Evolutionary conservation across 2,329 filamentous ascomycete species (phyloP).

Genomic region (Pyrenophora graminea): DNA sequence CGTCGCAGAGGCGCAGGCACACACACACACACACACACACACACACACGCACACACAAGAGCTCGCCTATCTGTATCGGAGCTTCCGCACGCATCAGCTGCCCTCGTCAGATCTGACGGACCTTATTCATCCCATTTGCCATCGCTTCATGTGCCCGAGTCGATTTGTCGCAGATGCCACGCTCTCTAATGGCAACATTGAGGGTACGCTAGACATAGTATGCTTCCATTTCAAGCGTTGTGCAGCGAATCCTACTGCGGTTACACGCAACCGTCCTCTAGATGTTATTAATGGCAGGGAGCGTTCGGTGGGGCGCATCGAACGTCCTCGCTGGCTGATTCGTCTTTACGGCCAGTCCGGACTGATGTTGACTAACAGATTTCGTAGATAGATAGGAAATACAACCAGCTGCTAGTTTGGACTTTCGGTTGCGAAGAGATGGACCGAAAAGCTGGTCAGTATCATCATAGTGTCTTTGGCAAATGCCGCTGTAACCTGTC

Average conservation of each 20-base stretch:
- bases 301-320: constrained; percentile 4
- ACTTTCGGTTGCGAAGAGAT: no score
- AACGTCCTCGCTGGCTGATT: constrained; percentile 3
- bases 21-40: neutral
- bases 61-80: constrained; percentile 11
- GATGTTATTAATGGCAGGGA: constrained; percentile 4
- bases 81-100: neutral
- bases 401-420: no score
- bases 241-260: constrained; percentile 6
- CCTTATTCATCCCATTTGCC: neutral
- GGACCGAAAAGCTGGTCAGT: no score
- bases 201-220: constrained; percentile 8
- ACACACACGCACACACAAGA: neutral
- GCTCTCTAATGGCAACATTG: neutral
- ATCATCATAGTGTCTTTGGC: neutral
- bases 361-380: neutral
- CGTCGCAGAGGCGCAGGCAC: constrained; percentile 2
- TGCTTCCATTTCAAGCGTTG: constrained; percentile 12
- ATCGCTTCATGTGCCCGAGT: neutral
- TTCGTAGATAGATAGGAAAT: no score
- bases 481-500: neutral
- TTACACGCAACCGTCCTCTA: constrained; percentile 7
- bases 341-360: neutral
- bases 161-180: neutral
- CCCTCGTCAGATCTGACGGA: neutral